Evolutionary conservation across 1,284 basidiomycete species (phyloP).

Genomic region (Agaricales sp.): DNA sequence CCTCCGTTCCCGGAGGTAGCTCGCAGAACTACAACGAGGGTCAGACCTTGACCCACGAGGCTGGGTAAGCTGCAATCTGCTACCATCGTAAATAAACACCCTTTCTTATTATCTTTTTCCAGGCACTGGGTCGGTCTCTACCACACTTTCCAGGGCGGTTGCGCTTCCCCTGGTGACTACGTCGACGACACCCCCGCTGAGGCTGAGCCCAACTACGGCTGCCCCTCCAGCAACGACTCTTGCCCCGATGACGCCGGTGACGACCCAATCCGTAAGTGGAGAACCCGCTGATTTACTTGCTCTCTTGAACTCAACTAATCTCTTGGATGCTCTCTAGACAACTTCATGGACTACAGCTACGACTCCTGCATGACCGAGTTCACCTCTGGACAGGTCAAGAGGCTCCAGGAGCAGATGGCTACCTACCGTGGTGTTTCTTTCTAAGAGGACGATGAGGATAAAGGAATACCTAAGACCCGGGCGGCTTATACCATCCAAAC

Average conservation of each 20-base stretch:
- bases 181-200: conserved; percentile 43
- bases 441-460: conserved; percentile 4
- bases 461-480: background rate
- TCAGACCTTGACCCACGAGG: conserved; percentile 39
- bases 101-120: conserved; percentile 9
- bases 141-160: conserved; percentile 53
- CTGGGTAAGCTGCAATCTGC: conserved; percentile 5
- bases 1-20: conserved; percentile 38
- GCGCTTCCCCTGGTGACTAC: conserved; percentile 33
- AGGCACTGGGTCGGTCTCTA: conserved; percentile 50
- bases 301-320: background rate
- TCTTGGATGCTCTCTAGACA: conserved; percentile 25
- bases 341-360: conserved; percentile 34
- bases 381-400: conserved; percentile 34
- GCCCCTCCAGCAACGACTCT: conserved; percentile 36
- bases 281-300: background rate
- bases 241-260: conserved; percentile 34
- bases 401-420: conserved; percentile 28
- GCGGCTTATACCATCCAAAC: too few species aligned
- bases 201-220: conserved; percentile 31
- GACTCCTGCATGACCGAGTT: conserved; percentile 39
- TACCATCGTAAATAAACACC: background rate
- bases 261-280: conserved; percentile 33
- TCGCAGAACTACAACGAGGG: conserved; percentile 36
- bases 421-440: conserved; percentile 33